phyloP scores from a whole-genome alignment of 2,329 filamentous ascomycete genomes.

The Neonectria ditissima region DNA sequence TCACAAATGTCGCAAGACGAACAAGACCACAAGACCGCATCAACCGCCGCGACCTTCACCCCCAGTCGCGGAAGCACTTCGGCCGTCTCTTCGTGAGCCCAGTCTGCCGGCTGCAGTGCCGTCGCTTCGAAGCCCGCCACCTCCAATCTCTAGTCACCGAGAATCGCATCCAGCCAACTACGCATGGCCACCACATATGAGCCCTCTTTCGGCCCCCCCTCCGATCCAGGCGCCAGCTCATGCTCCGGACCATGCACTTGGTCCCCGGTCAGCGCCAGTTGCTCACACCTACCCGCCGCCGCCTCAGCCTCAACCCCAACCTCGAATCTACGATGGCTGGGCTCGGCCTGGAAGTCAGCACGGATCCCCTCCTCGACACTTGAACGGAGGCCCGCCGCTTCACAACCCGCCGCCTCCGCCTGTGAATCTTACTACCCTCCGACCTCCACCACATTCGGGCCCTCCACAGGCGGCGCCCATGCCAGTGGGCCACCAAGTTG shows the following conservation, averaged over 20 bases:
- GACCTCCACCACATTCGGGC: constrained; percentile 61
- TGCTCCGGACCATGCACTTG: constrained; percentile 43
- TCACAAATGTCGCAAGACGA: constrained; percentile 76
- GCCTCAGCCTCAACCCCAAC: constrained; percentile 41
- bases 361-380: constrained; percentile 59
- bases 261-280: constrained; percentile 42
- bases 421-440: constrained; percentile 58
- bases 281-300: constrained; percentile 47
- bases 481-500: constrained; percentile 55
- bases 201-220: constrained; percentile 38
- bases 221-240: constrained; percentile 41
- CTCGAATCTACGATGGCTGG: constrained; percentile 59
- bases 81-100: constrained; percentile 32
- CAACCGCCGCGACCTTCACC: constrained; percentile 35
- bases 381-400: constrained; percentile 61
- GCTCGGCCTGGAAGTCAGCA: constrained; percentile 61
- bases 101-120: constrained; percentile 37
- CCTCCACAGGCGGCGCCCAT: constrained; percentile 57
- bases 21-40: constrained; percentile 56
- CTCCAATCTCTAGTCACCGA: constrained; percentile 43
- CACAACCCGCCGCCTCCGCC: constrained; percentile 46
- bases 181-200: constrained; percentile 42
- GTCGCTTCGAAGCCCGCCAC: constrained; percentile 46
- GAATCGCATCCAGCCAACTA: constrained; percentile 41
- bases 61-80: constrained; percentile 36